Evolutionary conservation across 208 protist species (phyloP), one percentile per base, ranked within the genome.

Genomic region (Leishmania turanica): DNA sequence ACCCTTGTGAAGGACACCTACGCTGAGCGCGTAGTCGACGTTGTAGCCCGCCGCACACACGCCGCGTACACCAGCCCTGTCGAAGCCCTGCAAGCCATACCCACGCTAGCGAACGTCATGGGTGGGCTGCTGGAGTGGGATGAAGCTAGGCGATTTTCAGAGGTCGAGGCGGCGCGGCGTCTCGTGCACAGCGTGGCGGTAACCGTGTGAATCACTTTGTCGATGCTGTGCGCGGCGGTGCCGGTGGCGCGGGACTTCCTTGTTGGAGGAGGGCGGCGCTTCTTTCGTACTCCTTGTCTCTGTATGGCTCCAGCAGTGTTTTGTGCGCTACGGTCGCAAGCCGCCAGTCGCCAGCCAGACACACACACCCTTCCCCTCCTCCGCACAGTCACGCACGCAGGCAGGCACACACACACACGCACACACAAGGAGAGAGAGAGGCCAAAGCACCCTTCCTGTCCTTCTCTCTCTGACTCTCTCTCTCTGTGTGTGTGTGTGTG

Each of bases 31-130:
- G 62, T 97, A 42, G 79, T 86, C 1, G 95, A 97, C 75, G 81
- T 97, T 4, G 21, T 97, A 3, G 86, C 91, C 31, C 87, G 95
- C 3, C 90, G 95, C 49, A 90, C 88, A 27, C 90, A 89, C 64
- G 80, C 92, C 15, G 92, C 82, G 40, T 96, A 91, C 88, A 96
- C 88, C 21, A 96, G 93, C 58, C 95, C 95, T 1, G 88, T 78
- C 5, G 84, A 96, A 75, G 93, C 95, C 0, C 42, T 92, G 24
- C 34, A 56, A 1, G 91, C 91, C 13, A 69, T 95, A 70, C 89
- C 90, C 1, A 72, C 78, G 0, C 77, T 95, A 47, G 86, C 90
- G 49, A 47, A 53, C 31, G 58, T 95, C 17, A 85, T 97, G 87
- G 58, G 70, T n/a, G 53, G 2, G 27, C 73, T 88, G 72, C 80